Base-by-base conservation (phyloP, 2,329 filamentous ascomycete genomes). In the Talaromyces marneffei region DNA sequence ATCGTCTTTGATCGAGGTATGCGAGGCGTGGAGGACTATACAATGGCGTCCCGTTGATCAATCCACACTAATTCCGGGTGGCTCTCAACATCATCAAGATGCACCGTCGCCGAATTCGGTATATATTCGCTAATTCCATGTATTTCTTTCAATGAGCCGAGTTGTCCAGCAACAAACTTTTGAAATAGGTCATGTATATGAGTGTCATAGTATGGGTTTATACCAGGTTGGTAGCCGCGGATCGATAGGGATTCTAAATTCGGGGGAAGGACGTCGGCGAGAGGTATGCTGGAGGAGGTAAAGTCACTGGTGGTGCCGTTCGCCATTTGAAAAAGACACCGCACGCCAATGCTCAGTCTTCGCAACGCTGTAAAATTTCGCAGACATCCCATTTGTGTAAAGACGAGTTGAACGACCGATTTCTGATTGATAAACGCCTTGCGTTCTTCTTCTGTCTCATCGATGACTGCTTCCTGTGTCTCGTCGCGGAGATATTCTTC, bases 121-220 rank as follows among this genome's bases (percentile, higher is more conserved):
- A 62, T 62, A 44, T 54, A 62, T 37, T 62, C 60, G 9, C 23
- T 42, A 8, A 62, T 52, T 4, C 60, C 60, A 20, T 59, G n/a
- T 1, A 62, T 46, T 27, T 62, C 60, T 35, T 44, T 59, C 55
- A 62, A 39, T 20, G 55, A 35, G 56, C 55, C 46, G 18, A 59
- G 46, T 62, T 62, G 60, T 62, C 60, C 60, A 62, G 60, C 60
- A 59, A 62, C 56, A 50, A 59, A 59, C 33, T 62, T 62, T 42
- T 62, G 18, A 55, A 62, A 59, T 31, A 62, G 39, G 23, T 62
- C 60, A 12, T 59, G 56, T 37, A 62, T 40, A 58, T 62, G 60
- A 5, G 39, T 25, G 31, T 62, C 60, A 18, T 62, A 58, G 35
- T 59, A 37, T 39, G 29, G 7, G 42, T 59, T 53, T 5, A 54